phyloP scores from a whole-genome alignment of 2,329 filamentous ascomycete genomes.

The Neopestalotiopsis rosae region DNA sequence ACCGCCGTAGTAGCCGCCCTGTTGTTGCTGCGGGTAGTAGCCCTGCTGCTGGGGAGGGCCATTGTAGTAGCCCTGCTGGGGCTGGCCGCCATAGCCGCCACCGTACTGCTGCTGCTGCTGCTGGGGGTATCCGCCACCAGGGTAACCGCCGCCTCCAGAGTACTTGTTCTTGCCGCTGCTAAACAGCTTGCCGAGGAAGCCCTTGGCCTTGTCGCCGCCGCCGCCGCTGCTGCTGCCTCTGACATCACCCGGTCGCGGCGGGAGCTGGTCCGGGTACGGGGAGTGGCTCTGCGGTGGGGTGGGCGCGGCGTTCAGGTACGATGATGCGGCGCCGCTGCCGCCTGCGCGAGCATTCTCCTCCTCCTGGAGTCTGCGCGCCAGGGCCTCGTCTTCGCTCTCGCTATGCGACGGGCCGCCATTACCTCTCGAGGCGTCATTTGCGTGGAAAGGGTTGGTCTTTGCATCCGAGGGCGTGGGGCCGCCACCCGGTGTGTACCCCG shows the following conservation, averaged over 20 bases:
- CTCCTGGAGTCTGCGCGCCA: conserved; percentile 80
- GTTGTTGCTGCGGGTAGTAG: background rate
- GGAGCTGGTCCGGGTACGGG: conserved; percentile 46
- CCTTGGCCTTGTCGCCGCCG: conserved; percentile 49
- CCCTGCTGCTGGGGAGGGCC: conserved; percentile 37
- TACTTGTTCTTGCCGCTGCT: conserved; percentile 35
- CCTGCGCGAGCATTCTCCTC: conserved; percentile 75
- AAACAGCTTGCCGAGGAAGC: conserved; percentile 39
- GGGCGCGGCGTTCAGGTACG: conserved; percentile 37
- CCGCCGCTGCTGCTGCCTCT: conserved; percentile 23
- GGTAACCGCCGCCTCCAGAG: conserved; percentile 35
- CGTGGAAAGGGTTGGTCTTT: conserved; percentile 76
- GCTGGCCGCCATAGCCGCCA: conserved; percentile 29
- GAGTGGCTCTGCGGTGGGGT: conserved; percentile 32
- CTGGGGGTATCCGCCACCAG: conserved; percentile 38
- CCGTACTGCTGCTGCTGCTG: conserved; percentile 34
- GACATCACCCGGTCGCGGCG: conserved; percentile 39
- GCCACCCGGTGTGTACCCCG: conserved; percentile 64
- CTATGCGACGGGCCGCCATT: conserved; percentile 21
- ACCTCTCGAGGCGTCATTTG: conserved; percentile 33
- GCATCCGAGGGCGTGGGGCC: conserved; percentile 52
- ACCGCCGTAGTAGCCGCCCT: conserved; percentile 34
- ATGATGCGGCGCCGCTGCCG: conserved; percentile 36
- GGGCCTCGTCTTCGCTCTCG: conserved; percentile 38
- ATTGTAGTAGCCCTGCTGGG: conserved; percentile 17